Percentiles rank a stretch among this genome's conserved stretches.
Evolutionary conservation across 208 protist genomes (phyloP).

Genomic region (Leptomonas pyrrhocoris): DNA sequence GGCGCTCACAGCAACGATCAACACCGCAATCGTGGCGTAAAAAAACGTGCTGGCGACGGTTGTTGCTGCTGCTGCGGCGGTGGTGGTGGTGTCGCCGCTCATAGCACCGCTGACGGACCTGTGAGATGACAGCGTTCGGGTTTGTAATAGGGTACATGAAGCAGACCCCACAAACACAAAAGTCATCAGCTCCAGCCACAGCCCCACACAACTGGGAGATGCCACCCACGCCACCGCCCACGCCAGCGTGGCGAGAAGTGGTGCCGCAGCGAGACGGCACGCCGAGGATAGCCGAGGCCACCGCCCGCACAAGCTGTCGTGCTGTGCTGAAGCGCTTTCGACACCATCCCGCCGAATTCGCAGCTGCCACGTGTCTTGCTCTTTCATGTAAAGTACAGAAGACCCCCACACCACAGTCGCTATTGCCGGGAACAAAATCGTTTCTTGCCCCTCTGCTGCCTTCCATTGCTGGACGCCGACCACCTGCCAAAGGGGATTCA

Average conservation of each 20-base stretch:
- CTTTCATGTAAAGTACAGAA: conserved; percentile 12
- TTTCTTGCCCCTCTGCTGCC: conserved; percentile 10
- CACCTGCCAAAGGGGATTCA: conserved; percentile 20
- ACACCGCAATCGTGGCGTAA: conserved; percentile 1
- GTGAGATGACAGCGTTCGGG: neutral
- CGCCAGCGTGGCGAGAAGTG: conserved; percentile 13
- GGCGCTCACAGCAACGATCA: conserved; percentile 6
- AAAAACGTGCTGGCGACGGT: neutral
- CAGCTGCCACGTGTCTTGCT: neutral
- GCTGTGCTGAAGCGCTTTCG: neutral
- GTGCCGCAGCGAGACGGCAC: conserved; percentile 1
- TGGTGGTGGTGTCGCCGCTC: neutral
- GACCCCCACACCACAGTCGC: neutral
- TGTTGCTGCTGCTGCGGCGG: neutral
- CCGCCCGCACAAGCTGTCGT: neutral
- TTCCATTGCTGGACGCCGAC: conserved; percentile 28
- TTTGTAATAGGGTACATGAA: neutral
- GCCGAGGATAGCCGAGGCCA: neutral
- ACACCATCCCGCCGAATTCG: neutral
- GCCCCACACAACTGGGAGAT: conserved; percentile 17
- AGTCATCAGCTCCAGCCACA: conserved; percentile 26
- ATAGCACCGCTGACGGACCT: neutral
- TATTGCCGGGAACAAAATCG: conserved; percentile 9
- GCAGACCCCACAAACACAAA: conserved; percentile 12
- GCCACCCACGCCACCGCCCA: conserved; percentile 23